A percentile compares a stretch with the other conserved stretches of the same genome.
These are phyloP conservation scores for Gastrolobium villosum DNA, from an alignment of 306 rosid species.

Conservation along the genomic window DNA sequence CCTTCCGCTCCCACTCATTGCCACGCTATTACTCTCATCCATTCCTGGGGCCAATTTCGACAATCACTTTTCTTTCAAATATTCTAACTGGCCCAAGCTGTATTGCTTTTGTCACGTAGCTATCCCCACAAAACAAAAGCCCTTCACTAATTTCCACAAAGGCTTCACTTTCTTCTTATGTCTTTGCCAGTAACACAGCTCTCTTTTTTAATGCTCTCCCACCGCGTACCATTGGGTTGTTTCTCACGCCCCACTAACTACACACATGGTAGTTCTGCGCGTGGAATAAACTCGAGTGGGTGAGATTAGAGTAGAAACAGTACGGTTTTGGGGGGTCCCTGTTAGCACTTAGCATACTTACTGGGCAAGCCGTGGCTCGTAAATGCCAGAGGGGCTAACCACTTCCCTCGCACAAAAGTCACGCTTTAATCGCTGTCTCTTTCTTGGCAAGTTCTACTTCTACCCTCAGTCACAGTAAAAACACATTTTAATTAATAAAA, in stretches of 20 bases:
- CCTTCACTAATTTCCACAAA: constrained; percentile 56
- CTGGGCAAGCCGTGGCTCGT: constrained; percentile 58
- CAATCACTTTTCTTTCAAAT: not conserved
- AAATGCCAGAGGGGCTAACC: constrained; percentile 56
- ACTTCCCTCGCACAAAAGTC: constrained; percentile 47
- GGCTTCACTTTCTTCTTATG: constrained; percentile 8
- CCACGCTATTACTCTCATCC: not conserved
- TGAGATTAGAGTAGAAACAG: not conserved
- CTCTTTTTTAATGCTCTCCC: constrained; percentile 1
- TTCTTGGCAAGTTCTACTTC: constrained; percentile 48
- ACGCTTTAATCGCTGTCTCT: constrained; percentile 41
- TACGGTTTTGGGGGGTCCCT: constrained; percentile 47
- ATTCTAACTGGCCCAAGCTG: constrained; percentile 69
- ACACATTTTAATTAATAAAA: not conserved
- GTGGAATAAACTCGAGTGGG: constrained; percentile 13
- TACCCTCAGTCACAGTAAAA: constrained; percentile 32
- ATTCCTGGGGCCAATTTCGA: constrained; percentile 4
- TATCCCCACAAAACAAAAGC: constrained; percentile 15
- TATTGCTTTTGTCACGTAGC: constrained; percentile 65
- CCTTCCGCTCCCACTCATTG: not conserved
- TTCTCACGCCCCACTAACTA: constrained; percentile 47
- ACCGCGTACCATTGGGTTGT: not conserved
- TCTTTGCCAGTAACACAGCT: not conserved
- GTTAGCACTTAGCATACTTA: constrained; percentile 44
- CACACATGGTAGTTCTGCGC: not conserved